A percentile compares a stretch with the other conserved stretches of the same genome.
Evolutionary conservation across 805 yeast species (phyloP).

Genomic region (Starmerella potacharoeniae): DNA sequence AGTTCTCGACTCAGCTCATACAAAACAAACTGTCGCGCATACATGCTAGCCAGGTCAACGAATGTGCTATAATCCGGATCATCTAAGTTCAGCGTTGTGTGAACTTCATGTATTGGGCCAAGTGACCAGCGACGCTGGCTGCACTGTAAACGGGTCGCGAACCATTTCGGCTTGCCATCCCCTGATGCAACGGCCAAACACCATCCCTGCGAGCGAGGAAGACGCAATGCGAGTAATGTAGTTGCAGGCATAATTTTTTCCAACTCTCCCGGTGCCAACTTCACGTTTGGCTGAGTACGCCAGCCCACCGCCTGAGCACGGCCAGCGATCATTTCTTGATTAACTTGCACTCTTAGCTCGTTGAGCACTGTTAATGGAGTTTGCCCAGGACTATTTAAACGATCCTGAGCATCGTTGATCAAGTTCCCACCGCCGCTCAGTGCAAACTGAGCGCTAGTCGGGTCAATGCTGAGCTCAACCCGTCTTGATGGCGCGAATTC

Average conservation of each 20-base stretch:
- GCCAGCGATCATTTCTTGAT: slow-evolving; percentile 39
- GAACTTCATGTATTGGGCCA: slow-evolving; percentile 18
- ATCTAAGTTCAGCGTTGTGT: slow-evolving; percentile 5
- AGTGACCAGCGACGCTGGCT: slow-evolving; percentile 21
- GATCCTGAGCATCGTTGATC: slow-evolving; percentile 12
- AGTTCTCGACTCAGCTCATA: slow-evolving; percentile 27
- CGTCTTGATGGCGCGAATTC: slow-evolving; percentile 10
- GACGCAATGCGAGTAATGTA: slow-evolving; percentile 25
- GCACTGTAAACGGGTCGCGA: slow-evolving; percentile 19
- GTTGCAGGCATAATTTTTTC: slow-evolving; percentile 25
- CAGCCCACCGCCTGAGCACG: slow-evolving; percentile 57
- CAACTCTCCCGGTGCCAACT: slow-evolving; percentile 39
- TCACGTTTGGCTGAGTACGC: slow-evolving; percentile 48
- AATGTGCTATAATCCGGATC: slow-evolving; percentile 26
- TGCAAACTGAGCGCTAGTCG: slow-evolving; percentile 19
- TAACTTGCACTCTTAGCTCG: slow-evolving; percentile 38
- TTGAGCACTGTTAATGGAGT: slow-evolving; percentile 31
- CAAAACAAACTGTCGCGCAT: slow-evolving; percentile 25
- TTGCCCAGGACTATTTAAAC: slow-evolving; percentile 19
- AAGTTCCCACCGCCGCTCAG: slow-evolving; percentile 17
- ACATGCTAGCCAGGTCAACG: slow-evolving; percentile 20
- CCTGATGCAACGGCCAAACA: slow-evolving; percentile 28
- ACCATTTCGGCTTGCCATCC: slow-evolving; percentile 19
- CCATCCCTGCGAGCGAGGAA: slow-evolving; percentile 32
- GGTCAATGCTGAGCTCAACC: slow-evolving; percentile 21